Conservation (phyloP, 345 rosid genomes). For the Isatis tinctoria region DNA sequence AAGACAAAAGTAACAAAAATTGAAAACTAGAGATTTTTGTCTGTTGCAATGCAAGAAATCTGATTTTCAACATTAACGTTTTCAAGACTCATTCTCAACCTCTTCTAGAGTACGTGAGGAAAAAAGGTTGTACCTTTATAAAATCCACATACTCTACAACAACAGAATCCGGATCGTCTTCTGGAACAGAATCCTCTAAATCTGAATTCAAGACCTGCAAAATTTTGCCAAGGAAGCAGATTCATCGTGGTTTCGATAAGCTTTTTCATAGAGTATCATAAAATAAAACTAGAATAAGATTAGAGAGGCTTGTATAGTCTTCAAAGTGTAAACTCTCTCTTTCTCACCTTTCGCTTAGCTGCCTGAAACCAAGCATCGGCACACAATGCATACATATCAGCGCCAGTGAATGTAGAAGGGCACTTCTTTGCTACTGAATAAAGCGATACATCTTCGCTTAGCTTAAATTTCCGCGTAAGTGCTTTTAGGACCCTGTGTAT, state of each 20-base stretch:
- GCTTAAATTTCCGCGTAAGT: constrained; percentile 87
- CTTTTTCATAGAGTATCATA: not conserved
- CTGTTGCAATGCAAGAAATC: not conserved
- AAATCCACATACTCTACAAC: constrained; percentile 68
- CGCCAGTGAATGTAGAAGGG: constrained; percentile 92
- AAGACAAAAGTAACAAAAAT: not conserved
- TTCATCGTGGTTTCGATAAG: not conserved
- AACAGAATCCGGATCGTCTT: constrained; percentile 54
- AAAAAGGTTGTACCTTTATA: constrained; percentile 53
- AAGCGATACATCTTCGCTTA: constrained; percentile 79
- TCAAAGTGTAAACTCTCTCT: not conserved
- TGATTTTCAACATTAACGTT: not conserved
- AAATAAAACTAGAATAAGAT: not conserved
- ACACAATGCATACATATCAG: constrained; percentile 97
- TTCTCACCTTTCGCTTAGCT: constrained; percentile 78
- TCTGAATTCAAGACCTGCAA: constrained; percentile 51
- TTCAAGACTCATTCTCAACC: not conserved
- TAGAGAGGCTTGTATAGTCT: not conserved
- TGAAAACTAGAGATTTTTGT: not conserved
- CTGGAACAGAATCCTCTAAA: constrained; percentile 35
- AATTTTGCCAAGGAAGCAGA: not conserved
- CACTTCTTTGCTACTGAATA: constrained; percentile 75
- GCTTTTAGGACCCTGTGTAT: constrained; percentile 76
- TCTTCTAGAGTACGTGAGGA: not conserved
- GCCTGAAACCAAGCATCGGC: constrained; percentile 99